phyloP scores from a whole-genome alignment of 108 stramenopile species.

The Tribonema minus region DNA sequence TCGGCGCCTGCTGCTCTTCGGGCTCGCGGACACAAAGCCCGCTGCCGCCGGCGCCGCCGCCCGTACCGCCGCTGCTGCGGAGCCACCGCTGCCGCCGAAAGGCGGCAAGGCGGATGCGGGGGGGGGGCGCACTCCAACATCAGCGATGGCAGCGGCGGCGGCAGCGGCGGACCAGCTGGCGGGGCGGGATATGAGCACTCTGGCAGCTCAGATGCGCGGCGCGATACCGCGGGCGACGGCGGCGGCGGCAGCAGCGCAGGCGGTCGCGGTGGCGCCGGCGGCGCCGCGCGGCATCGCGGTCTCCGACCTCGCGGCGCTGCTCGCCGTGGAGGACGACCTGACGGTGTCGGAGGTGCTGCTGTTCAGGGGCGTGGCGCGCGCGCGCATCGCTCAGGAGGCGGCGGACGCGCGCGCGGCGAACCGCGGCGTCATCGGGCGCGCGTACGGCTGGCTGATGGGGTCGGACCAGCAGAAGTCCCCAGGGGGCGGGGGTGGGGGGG shows the following conservation, averaged over 20 bases:
- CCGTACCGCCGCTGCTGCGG: neutral
- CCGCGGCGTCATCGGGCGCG: slow-evolving; percentile 2
- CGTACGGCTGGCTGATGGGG: slow-evolving; percentile 5
- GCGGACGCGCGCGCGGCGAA: neutral
- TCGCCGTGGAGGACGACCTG: slow-evolving; percentile 9
- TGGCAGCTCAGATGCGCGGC: too few species aligned
- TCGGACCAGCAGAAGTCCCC: too few species aligned
- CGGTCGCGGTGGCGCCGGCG: too few species aligned
- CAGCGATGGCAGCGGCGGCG: too few species aligned
- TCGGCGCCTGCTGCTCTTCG: slow-evolving; percentile 10
- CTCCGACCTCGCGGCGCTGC: slow-evolving; percentile 5
- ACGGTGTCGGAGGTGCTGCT: slow-evolving; percentile 23
- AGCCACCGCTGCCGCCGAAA: neutral
- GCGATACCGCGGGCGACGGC: too few species aligned
- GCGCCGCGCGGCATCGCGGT: too few species aligned
- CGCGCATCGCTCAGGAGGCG: neutral
- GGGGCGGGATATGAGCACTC: too few species aligned
- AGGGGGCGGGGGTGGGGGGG: too few species aligned
- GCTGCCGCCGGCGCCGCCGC: neutral
- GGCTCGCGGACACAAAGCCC: neutral
- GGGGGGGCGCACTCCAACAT: neutral
- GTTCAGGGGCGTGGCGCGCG: slow-evolving; percentile 5
- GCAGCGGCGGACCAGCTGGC: too few species aligned
- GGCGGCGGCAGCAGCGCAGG: too few species aligned
- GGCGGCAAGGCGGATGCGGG: neutral